These are phyloP conservation scores for Noccaea bulbosa DNA, from an alignment of 345 rosid species.

Conservation along the genomic window DNA sequence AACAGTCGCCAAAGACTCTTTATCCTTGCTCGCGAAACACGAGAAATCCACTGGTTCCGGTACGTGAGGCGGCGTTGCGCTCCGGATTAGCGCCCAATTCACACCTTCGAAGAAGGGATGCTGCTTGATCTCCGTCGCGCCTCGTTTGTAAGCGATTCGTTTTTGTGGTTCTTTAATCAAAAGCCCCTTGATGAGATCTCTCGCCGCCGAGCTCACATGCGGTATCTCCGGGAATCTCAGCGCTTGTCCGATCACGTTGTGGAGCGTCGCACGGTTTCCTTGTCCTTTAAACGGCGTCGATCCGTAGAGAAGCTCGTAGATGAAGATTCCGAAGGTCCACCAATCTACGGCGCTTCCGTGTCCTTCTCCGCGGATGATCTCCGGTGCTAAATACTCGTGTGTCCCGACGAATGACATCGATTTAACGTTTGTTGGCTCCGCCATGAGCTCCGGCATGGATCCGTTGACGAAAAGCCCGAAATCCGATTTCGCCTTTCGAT, in stretches of 20 bases:
- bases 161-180: slow-evolving; percentile 84
- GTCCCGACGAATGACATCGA: slow-evolving; percentile 97
- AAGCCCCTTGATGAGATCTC: slow-evolving; percentile 80
- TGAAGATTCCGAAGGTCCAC: slow-evolving; percentile 93
- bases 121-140: slow-evolving; percentile 91
- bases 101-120: slow-evolving; percentile 90
- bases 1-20: slow-evolving; percentile 33
- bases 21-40: slow-evolving; percentile 56
- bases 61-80: slow-evolving; percentile 81
- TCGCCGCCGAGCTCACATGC: slow-evolving; percentile 63
- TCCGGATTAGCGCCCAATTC: slow-evolving; percentile 86
- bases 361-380: slow-evolving; percentile 93
- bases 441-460: slow-evolving; percentile 83
- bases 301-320: slow-evolving; percentile 83
- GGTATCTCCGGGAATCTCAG: slow-evolving; percentile 77
- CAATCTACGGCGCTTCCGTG: slow-evolving; percentile 98
- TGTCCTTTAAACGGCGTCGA: slow-evolving; percentile 89
- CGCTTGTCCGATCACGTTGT: slow-evolving; percentile 87
- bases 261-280: slow-evolving; percentile 87
- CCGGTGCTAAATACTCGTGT: slow-evolving; percentile 89
- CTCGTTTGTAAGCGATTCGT: slow-evolving; percentile 78
- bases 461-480: slow-evolving; percentile 67
- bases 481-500: slow-evolving; percentile 84
- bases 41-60: slow-evolving; percentile 82
- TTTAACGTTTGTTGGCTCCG: slow-evolving; percentile 85